Base-by-base conservation (phyloP, 176 grass and related monocot species). In the Luzula sylvatica region DNA sequence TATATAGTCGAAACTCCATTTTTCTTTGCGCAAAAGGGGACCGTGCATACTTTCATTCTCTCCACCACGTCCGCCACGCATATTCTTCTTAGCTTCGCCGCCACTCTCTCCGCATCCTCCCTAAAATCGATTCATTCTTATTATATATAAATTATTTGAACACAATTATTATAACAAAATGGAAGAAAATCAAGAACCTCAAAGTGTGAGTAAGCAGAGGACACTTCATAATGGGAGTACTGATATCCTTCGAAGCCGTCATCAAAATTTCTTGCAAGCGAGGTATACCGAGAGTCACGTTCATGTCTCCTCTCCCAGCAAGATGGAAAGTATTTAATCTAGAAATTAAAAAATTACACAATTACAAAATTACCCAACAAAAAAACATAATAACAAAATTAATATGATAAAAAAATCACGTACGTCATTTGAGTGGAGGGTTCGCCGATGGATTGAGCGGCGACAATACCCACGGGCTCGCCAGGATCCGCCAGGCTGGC, bases 361-460 rank as follows among this genome's bases (percentile, higher is more conserved):
- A 48, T 32, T 12, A 61, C 17, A 15, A 16, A 23, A 57, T 11
- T 38, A 61, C 22, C 17, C 39, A 41, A 18, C 23, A 11, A 53
- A 61, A 6, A 43, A 61, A 61, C 12, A 45, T 1, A 17, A 46
- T n/a, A 21, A 39, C 13, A 41, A 18, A 55, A 23, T 7, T 15
- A 26, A 43, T 5, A 15, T 22, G 5, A 54, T 13, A 32, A 23
- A 52, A 1, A 4, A 61, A 50, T 26, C 23, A 5, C 63, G 72
- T 84, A 96, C 90, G 90, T 96, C 90, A 96, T 96, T 71, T 96
- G 90, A 0, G 84, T 96, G 42, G 84, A 83, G 70, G 90, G 90
- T 79, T 96, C 90, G 49, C 90, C 90, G 38, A 96, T 71, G 55
- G 90, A 96, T 29, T 96, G 90, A 46, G 90, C 90, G 66, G 85